These are phyloP conservation scores for Backusella sp. DNA, from an alignment of 192 early-diverging fungal genomes.

Conservation along the genomic window DNA sequence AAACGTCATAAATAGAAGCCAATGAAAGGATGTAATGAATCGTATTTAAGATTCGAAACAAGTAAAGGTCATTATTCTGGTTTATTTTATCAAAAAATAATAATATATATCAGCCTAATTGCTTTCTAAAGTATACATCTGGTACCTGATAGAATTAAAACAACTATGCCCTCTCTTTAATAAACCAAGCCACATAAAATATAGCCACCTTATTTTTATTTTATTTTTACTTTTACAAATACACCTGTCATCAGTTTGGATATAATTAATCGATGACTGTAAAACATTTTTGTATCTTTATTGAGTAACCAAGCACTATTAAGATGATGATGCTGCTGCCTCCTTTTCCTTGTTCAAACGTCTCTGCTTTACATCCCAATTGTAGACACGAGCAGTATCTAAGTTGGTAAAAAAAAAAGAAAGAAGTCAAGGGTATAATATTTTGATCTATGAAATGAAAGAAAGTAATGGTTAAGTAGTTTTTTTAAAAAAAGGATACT, in stretches of 20 bases:
- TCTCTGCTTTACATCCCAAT: constrained; percentile 94
- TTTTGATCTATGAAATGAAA: neutral
- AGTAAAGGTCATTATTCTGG: too few species aligned
- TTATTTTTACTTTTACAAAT: neutral
- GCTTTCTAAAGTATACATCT: too few species aligned
- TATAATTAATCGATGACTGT: neutral
- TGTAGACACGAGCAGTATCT: constrained; percentile 93
- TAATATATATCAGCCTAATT: too few species aligned
- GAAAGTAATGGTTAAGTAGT: neutral
- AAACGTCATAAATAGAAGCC: too few species aligned
- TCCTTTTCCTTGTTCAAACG: constrained; percentile 47
- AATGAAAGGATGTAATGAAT: too few species aligned
- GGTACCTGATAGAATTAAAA: too few species aligned
- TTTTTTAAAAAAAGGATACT: constrained; percentile 49
- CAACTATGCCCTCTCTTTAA: neutral
- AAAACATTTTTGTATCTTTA: neutral
- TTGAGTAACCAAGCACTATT: constrained; percentile 16
- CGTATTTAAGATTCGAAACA: too few species aligned
- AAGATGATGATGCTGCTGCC: constrained; percentile 9
- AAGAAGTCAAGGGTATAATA: constrained; percentile 23
- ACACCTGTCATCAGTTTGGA: neutral
- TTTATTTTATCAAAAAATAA: too few species aligned
- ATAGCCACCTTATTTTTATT: neutral
- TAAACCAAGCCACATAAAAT: neutral
- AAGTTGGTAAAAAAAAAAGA: constrained; percentile 27